Conservation (phyloP, 768 basidiomycete species). For the Krasilnikovozyma curviuscula region DNA sequence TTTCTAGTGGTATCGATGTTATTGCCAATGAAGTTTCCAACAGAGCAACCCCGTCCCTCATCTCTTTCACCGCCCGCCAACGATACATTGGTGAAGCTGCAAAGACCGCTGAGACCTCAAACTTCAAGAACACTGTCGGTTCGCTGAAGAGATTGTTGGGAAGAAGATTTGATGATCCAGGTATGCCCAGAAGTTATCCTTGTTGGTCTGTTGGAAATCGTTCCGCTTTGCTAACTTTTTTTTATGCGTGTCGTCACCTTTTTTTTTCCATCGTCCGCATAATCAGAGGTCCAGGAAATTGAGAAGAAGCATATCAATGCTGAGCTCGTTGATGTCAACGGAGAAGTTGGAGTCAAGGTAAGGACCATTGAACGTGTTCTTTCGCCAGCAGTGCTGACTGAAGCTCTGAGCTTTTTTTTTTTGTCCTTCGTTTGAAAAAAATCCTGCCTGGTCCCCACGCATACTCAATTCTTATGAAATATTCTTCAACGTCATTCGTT, state of each 20-base stretch:
- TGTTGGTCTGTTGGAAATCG: too few relatives aligned
- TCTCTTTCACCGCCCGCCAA: constrained; percentile 82
- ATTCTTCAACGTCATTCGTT: neutral
- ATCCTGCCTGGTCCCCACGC: too few relatives aligned
- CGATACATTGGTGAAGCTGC: constrained; percentile 83
- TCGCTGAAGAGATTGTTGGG: constrained; percentile 79
- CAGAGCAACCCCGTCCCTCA: constrained; percentile 88
- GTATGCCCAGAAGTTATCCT: neutral
- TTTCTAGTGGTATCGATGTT: constrained; percentile 69
- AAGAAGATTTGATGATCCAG: constrained; percentile 32
- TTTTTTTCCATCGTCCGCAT: neutral
- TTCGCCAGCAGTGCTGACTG: neutral
- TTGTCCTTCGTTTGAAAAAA: too few relatives aligned
- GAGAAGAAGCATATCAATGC: constrained; percentile 89
- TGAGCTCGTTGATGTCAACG: constrained; percentile 61
- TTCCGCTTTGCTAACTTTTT: too few relatives aligned
- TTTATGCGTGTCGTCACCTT: neutral
- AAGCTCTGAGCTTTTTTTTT: too few relatives aligned
- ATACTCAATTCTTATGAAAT: neutral
- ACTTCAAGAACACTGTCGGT: constrained; percentile 94
- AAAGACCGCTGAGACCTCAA: constrained; percentile 93
- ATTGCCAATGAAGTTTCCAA: constrained; percentile 96
- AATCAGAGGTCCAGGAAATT: constrained; percentile 39
- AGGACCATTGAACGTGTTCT: constrained; percentile 16
- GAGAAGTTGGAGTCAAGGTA: constrained; percentile 71